phyloP scores from a whole-genome alignment of 441 rosid genomes.

The Arabidopsis hybrid region DNA sequence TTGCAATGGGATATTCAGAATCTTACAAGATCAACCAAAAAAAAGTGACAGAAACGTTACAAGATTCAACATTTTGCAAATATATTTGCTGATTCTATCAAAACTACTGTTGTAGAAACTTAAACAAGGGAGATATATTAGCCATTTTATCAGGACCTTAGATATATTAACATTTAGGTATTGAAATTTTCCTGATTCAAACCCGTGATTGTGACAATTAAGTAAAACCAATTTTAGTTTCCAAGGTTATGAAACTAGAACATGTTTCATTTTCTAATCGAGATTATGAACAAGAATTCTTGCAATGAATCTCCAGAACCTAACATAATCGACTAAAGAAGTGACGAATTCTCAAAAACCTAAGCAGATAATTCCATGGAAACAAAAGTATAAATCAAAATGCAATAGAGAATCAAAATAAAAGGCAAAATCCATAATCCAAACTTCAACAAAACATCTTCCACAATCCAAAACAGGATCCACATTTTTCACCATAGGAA shows the following conservation, averaged over 20 bases:
- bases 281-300: not conserved
- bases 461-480: conserved; percentile 42
- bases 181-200: not conserved
- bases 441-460: conserved; percentile 32
- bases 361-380: conserved; percentile 1
- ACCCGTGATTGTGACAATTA: not conserved
- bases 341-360: not conserved
- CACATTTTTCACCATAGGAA: conserved; percentile 8
- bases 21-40: not conserved
- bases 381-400: not conserved
- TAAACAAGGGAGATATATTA: not conserved
- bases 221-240: not conserved
- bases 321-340: not conserved
- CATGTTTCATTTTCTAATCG: not conserved
- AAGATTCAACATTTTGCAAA: not conserved
- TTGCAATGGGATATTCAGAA: not conserved
- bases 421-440: conserved; percentile 29
- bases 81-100: not conserved
- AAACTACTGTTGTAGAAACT: not conserved
- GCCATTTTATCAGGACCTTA: not conserved
- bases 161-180: not conserved
- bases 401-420: not conserved
- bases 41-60: not conserved
- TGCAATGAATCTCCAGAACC: not conserved
- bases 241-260: not conserved